These are phyloP conservation scores for Aspergillus fumigatus DNA, from an alignment of 2,329 filamentous ascomycete genomes.

Conservation along the genomic window DNA sequence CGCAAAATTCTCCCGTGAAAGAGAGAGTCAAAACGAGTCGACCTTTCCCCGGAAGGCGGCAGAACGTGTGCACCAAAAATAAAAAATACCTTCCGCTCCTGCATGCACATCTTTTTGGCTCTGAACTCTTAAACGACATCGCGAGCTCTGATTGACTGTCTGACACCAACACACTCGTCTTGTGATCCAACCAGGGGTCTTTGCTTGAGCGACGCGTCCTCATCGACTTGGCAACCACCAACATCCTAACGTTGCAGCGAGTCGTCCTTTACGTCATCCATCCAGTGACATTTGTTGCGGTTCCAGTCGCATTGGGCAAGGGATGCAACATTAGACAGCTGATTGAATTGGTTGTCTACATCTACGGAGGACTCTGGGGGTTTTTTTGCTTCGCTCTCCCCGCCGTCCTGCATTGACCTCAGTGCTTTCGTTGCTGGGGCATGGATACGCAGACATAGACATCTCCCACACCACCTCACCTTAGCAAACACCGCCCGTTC, in stretches of 20 bases:
- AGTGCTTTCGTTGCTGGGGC: constrained; percentile 6
- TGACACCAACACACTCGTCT: neutral
- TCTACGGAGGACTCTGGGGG: neutral
- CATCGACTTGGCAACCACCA: neutral
- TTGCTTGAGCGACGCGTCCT: neutral
- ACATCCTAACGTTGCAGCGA: constrained; percentile 4
- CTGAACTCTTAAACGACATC: neutral
- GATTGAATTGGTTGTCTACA: neutral
- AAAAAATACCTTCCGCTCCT: neutral
- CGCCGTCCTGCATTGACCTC: constrained; percentile 4
- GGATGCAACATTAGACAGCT: neutral
- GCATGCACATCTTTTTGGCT: neutral
- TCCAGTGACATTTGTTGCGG: neutral
- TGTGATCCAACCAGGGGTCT: neutral
- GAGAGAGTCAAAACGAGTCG: neutral
- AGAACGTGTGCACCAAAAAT: neutral
- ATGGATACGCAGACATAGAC: constrained; percentile 1
- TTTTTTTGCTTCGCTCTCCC: neutral
- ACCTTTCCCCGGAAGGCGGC: neutral
- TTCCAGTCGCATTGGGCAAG: neutral
- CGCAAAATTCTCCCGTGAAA: neutral
- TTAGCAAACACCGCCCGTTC: constrained; percentile 1
- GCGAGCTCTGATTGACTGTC: neutral
- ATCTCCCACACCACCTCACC: neutral
- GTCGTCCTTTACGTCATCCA: constrained; percentile 11